Evolutionary conservation across 768 basidiomycete genomes (phyloP), one percentile per base, ranked within the genome.

Genomic region (Asterophora parasitica): DNA sequence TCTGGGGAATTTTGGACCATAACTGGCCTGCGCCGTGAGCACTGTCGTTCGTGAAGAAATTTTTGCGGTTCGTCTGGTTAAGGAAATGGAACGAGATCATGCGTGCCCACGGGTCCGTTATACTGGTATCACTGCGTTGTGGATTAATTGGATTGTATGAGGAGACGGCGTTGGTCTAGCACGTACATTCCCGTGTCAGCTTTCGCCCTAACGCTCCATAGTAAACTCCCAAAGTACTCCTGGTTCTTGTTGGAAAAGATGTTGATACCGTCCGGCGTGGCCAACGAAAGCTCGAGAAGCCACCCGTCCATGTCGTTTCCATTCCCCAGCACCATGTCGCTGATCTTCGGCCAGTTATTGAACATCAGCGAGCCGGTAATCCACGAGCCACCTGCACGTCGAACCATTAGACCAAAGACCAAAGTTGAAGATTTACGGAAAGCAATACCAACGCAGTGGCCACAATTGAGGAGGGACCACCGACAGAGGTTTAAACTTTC

Each of bases 61-160:
- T 81, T 8, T 46, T 48, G 12, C 72, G 66, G 5, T 72, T 69
- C 0, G 85, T 88, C 43, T 79, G 77, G 57, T 82, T 86, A 49
- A 85, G 65, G 56, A 88, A 88, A 61, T 90, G 88, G 53, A 83
- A 83, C 1, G 82, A 75, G 28, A 89, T 73, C 61, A 81, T 76
- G 1, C 83, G 78, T 0, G 75, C 61, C 76, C 82, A 87, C 5
- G 80, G 66, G 58, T 88, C 85, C 1, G 77, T 77, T 37, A 85
- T 48, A 45, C 82, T 83, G 15, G 81, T 83, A 58, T 83, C 76
- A 32, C 83, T 85, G 51, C 0, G 44, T 27, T 11, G 33, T n/a
- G 37, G 6, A 27, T 46, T 4, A 46, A 37, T 52, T 30, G 17
- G 32, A 40, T 40, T 30, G 20, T 33, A 35, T 32, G 46, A 35